Percentiles rank a stretch among this genome's conserved stretches.
These are phyloP conservation scores for Cladophialophora bantiana DNA, from an alignment of 2,329 filamentous ascomycete species.

Conservation along the genomic window DNA sequence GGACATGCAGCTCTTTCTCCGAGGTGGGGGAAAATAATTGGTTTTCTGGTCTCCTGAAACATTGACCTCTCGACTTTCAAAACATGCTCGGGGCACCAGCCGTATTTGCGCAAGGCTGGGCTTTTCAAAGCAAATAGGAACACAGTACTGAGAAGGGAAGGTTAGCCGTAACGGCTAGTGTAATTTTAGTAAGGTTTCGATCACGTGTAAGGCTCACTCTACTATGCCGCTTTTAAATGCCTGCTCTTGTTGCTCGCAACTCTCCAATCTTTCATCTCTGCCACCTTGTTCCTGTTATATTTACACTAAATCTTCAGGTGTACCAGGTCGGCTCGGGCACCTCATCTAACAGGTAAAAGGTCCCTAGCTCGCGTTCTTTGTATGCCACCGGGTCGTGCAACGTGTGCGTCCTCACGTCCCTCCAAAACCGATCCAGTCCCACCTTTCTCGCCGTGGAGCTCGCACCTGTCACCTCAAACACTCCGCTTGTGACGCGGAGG, in stretches of 20 bases:
- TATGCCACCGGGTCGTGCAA: conserved; percentile 73
- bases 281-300: not conserved
- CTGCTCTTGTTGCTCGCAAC: not conserved
- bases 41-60: conserved; percentile 1
- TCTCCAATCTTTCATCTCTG: not conserved
- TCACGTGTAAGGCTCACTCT: not conserved
- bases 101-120: not conserved
- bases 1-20: not conserved
- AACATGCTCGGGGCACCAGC: no score
- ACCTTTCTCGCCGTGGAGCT: conserved; percentile 65
- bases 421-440: conserved; percentile 70
- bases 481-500: conserved; percentile 64
- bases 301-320: conserved; percentile 50
- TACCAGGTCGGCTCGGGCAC: conserved; percentile 68
- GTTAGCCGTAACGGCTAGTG: not conserved
- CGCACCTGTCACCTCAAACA: conserved; percentile 70
- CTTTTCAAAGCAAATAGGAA: not conserved
- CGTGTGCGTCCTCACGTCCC: conserved; percentile 70
- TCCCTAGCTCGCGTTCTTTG: conserved; percentile 68
- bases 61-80: not conserved
- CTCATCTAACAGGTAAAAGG: conserved; percentile 64
- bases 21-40: conserved; percentile 19
- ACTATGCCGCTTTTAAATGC: not conserved
- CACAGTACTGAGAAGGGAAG: not conserved
- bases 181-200: not conserved